Evolutionary conservation across 2,329 filamentous ascomycete species (phyloP).

Genomic region (Fusarium paranaense): DNA sequence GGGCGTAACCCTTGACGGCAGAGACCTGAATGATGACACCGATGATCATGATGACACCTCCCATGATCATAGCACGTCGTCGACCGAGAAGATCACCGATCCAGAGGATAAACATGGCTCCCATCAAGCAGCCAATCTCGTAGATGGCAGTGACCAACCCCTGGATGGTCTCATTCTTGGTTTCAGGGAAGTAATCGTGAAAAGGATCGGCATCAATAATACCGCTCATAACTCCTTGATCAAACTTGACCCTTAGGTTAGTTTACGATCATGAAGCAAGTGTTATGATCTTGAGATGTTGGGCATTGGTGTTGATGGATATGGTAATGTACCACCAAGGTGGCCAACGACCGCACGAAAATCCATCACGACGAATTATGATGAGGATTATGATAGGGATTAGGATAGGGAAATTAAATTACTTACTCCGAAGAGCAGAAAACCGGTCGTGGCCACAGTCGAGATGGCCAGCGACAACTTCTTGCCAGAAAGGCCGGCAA

Average conservation of each 20-base stretch:
- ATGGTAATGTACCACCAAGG: background rate
- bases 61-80: slow-evolving; percentile 67
- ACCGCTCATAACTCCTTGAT: slow-evolving; percentile 64
- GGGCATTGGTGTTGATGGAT: background rate
- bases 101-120: slow-evolving; percentile 61
- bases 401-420: too few relatives aligned
- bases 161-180: slow-evolving; percentile 60
- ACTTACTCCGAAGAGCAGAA: slow-evolving; percentile 43
- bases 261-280: background rate
- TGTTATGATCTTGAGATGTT: background rate
- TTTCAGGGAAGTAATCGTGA: slow-evolving; percentile 58
- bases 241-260: background rate
- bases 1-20: slow-evolving; percentile 48
- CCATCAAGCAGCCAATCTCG: slow-evolving; percentile 64
- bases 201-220: slow-evolving; percentile 65
- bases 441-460: slow-evolving; percentile 72
- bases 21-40: slow-evolving; percentile 70
- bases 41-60: slow-evolving; percentile 68
- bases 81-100: slow-evolving; percentile 65
- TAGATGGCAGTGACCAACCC: slow-evolving; percentile 63
- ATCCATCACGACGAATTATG: background rate
- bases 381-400: background rate
- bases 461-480: slow-evolving; percentile 68
- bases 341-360: too few relatives aligned
- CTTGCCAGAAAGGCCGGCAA: slow-evolving; percentile 69